A percentile compares a stretch with the other conserved stretches of the same genome.
phyloP scores from a whole-genome alignment of 163 green algal genomes.

The Scenedesmus sp. region DNA sequence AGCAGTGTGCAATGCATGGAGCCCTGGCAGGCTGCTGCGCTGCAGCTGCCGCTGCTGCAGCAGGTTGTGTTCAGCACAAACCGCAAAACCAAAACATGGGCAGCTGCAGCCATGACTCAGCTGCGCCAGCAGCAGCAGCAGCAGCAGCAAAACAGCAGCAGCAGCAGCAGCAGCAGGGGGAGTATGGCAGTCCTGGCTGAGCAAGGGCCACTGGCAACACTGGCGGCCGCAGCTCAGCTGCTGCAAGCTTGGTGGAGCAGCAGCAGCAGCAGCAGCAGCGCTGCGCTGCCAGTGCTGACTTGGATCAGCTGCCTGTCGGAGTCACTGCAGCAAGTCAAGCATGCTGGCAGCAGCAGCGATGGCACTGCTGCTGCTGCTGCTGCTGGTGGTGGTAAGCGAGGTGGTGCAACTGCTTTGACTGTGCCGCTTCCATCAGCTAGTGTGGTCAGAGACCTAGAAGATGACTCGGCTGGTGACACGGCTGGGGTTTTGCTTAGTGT shows the following conservation, averaged over 20 bases:
- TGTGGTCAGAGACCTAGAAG: slow-evolving; percentile 14
- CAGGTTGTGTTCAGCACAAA: slow-evolving; percentile 44
- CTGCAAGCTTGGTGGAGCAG: slow-evolving; percentile 27
- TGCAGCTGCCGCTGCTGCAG: slow-evolving; percentile 48
- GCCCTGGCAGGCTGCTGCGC: slow-evolving; percentile 20
- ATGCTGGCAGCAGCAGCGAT: neutral
- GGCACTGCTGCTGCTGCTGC: neutral
- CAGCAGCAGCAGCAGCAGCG: slow-evolving; percentile 33
- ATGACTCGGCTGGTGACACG: neutral
- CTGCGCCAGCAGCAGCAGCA: slow-evolving; percentile 20
- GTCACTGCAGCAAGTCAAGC: neutral
- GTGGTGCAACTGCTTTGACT: neutral
- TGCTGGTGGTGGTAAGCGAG: neutral
- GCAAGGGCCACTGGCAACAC: slow-evolving; percentile 11
- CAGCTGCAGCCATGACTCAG: slow-evolving; percentile 19
- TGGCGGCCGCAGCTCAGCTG: neutral
- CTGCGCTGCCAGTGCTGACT: neutral
- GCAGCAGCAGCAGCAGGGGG: neutral
- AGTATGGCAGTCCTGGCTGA: neutral
- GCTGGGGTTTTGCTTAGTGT: neutral
- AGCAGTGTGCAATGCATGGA: neutral
- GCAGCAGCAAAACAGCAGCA: slow-evolving; percentile 5
- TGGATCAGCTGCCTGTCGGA: neutral
- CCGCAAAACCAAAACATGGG: slow-evolving; percentile 21
- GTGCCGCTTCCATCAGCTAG: slow-evolving; percentile 30